Conservation (phyloP, 345 rosid genomes). For the Orychophragmus violaceus region DNA sequence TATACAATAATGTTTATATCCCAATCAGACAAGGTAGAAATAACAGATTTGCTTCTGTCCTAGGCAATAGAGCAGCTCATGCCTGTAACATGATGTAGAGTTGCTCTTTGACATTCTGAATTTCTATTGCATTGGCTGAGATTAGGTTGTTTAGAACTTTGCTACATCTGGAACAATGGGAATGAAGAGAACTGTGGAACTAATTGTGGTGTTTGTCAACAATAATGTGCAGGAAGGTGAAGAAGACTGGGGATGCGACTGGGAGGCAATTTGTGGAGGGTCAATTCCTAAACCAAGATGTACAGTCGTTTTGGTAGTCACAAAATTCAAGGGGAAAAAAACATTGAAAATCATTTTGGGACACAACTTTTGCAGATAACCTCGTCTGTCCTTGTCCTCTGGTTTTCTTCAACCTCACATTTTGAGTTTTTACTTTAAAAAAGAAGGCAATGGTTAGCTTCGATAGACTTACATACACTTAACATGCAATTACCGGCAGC, state of each 20-base stretch:
- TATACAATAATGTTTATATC: no score
- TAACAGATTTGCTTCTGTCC: background rate
- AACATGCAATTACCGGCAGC: slow-evolving; percentile 3
- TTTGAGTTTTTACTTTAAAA: slow-evolving; percentile 7
- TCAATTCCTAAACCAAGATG: slow-evolving; percentile 43
- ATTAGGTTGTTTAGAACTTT: background rate
- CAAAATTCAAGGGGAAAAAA: slow-evolving; percentile 29
- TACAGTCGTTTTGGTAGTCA: slow-evolving; percentile 65
- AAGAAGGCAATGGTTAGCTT: slow-evolving; percentile 5
- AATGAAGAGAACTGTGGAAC: background rate
- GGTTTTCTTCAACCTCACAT: slow-evolving; percentile 15
- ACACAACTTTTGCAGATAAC: slow-evolving; percentile 17
- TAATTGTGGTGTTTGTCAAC: background rate
- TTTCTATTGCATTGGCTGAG: background rate
- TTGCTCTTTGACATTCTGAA: background rate
- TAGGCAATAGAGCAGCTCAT: background rate
- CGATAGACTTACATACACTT: slow-evolving; percentile 5
- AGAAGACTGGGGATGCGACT: background rate
- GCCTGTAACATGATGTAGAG: background rate
- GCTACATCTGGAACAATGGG: background rate
- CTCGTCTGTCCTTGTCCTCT: slow-evolving; percentile 1
- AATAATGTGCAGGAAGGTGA: slow-evolving; percentile 15
- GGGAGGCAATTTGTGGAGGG: slow-evolving; percentile 27
- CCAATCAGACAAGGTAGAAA: background rate
- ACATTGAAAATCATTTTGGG: no score